A percentile compares a stretch with the other conserved stretches of the same genome.
These are phyloP conservation scores for Erysimum pusillum DNA, from an alignment of 441 rosid genomes.

Conservation along the genomic window DNA sequence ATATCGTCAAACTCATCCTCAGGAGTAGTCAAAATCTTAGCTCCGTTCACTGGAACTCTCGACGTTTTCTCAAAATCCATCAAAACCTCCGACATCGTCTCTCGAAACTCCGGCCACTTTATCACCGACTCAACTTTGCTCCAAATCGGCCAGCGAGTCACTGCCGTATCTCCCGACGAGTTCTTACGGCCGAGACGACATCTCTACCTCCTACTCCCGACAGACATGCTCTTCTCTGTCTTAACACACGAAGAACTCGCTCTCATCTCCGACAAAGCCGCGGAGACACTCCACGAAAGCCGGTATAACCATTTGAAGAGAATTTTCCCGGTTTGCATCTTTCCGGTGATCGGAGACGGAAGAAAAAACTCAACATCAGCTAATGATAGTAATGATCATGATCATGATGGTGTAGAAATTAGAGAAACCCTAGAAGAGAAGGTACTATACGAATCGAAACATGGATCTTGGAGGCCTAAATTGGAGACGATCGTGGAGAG, in stretches of 20 bases:
- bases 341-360: slow-evolving; percentile 39
- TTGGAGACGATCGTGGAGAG: slow-evolving; percentile 50
- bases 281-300: slow-evolving; percentile 41
- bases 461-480: slow-evolving; percentile 51
- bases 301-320: slow-evolving; percentile 47
- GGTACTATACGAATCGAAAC: slow-evolving; percentile 35
- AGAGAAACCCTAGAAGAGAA: slow-evolving; percentile 43
- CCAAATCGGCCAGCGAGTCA: slow-evolving; percentile 44
- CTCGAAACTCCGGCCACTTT: slow-evolving; percentile 33
- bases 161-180: slow-evolving; percentile 39
- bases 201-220: slow-evolving; percentile 46
- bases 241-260: slow-evolving; percentile 48
- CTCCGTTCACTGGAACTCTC: slow-evolving; percentile 45
- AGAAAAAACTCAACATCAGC: slow-evolving; percentile 37
- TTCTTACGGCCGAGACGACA: slow-evolving; percentile 41
- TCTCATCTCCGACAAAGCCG: slow-evolving; percentile 44
- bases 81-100: slow-evolving; percentile 44
- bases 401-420: slow-evolving; percentile 30
- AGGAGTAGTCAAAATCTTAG: slow-evolving; percentile 40
- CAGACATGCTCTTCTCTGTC: slow-evolving; percentile 49
- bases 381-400: slow-evolving; percentile 20
- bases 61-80: slow-evolving; percentile 44
- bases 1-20: slow-evolving; percentile 42
- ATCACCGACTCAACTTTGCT: slow-evolving; percentile 47
- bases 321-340: slow-evolving; percentile 47